Evolutionary conservation across 345 rosid species (phyloP).

Genomic region (Geranium rotundifolium): DNA sequence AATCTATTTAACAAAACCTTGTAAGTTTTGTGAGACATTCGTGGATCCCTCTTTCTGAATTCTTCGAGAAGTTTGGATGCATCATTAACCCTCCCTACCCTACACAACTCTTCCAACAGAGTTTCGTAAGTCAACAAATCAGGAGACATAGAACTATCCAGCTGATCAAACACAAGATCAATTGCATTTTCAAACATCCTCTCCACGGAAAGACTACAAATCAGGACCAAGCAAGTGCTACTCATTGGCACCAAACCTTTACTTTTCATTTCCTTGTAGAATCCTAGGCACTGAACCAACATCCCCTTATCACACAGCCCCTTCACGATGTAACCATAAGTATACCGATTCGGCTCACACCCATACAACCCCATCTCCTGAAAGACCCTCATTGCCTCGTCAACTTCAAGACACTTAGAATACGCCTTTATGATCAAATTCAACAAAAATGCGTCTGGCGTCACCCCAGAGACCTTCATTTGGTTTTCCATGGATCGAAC

Average conservation of each 20-base stretch:
- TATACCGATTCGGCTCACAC: constrained; percentile 59
- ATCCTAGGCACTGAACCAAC: constrained; percentile 49
- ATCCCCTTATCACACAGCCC: constrained; percentile 84
- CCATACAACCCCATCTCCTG: constrained; percentile 80
- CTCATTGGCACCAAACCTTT: constrained; percentile 52
- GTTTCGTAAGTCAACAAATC: constrained; percentile 79
- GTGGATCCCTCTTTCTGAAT: constrained; percentile 49
- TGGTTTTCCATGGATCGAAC: constrained; percentile 69
- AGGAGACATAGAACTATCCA: constrained; percentile 46
- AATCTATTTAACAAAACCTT: constrained; percentile 43
- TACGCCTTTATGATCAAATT: constrained; percentile 83
- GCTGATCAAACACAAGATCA: constrained; percentile 48
- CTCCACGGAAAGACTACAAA: constrained; percentile 66
- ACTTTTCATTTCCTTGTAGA: constrained; percentile 64
- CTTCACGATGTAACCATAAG: constrained; percentile 56
- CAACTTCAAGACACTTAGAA: constrained; percentile 59
- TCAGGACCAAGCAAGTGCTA: constrained; percentile 61
- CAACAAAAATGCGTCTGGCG: constrained; percentile 70
- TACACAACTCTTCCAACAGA: constrained; percentile 59
- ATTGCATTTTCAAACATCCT: constrained; percentile 40
- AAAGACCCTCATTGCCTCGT: constrained; percentile 60
- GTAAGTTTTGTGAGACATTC: constrained; percentile 65
- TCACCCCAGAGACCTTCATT: constrained; percentile 72
- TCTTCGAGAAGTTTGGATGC: constrained; percentile 71
- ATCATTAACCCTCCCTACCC: constrained; percentile 50